A percentile compares a stretch with the other conserved stretches of the same genome.
Evolutionary conservation across 2,329 filamentous ascomycete species (phyloP).

Genomic region (Biscogniauxia mediterranea): DNA sequence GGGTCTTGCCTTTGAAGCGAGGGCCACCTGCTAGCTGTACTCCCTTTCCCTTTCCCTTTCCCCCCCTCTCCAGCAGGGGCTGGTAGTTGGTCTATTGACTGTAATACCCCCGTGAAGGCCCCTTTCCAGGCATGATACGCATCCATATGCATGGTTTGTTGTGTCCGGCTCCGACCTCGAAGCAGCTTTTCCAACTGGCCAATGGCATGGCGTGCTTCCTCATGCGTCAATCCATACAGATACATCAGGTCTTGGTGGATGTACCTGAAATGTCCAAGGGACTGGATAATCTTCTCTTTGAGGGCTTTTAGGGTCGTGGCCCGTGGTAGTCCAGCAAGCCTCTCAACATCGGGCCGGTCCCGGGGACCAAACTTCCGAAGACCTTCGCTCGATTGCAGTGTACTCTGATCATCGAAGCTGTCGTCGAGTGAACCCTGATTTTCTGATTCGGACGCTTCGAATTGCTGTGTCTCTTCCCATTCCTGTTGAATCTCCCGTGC

Average conservation of each 20-base stretch:
- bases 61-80: background rate
- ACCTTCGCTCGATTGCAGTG: conserved; percentile 11
- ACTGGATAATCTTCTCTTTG: conserved; percentile 23
- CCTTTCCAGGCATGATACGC: conserved; percentile 29
- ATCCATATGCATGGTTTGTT: conserved; percentile 22
- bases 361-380: conserved; percentile 9
- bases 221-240: conserved; percentile 20
- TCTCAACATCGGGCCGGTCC: background rate
- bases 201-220: conserved; percentile 26
- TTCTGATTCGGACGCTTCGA: background rate
- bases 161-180: conserved; percentile 4
- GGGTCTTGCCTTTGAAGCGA: conserved; percentile 5
- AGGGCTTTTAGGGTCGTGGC: conserved; percentile 9
- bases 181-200: conserved; percentile 28
- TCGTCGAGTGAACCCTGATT: background rate
- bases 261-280: conserved; percentile 11
- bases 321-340: background rate
- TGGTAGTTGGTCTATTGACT: background rate
- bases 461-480: background rate
- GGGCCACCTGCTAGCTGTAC: background rate
- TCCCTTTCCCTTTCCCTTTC: background rate
- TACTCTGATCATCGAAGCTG: background rate
- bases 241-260: conserved; percentile 17
- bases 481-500: background rate
- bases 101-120: conserved; percentile 13